Conservation (phyloP, 2,329 filamentous ascomycete genomes). For the Aspergillus neoniger region DNA sequence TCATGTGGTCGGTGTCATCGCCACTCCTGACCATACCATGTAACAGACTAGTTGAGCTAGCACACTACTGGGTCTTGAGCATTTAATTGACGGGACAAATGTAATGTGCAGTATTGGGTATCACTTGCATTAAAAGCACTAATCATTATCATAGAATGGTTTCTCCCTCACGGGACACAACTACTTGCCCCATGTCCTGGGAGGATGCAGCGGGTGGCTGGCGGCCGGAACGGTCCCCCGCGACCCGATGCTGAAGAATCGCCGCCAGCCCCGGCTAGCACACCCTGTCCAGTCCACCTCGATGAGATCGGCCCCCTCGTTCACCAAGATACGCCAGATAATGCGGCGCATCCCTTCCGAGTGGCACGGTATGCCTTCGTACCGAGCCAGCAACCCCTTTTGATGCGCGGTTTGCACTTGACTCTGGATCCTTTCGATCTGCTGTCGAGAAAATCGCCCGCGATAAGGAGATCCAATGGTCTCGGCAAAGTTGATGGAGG, state of each 20-base stretch:
- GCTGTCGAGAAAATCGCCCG: constrained; percentile 20
- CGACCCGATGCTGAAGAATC: constrained; percentile 2
- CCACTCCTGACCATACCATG: neutral
- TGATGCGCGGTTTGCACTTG: constrained; percentile 22
- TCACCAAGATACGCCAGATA: constrained; percentile 19
- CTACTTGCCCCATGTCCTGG: neutral
- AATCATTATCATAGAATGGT: neutral
- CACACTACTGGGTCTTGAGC: too few relatives aligned
- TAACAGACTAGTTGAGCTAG: neutral
- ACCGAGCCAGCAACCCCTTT: constrained; percentile 18
- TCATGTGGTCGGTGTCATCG: neutral
- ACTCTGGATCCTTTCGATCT: constrained; percentile 20
- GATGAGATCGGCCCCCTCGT: constrained; percentile 24
- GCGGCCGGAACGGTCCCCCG: neutral
- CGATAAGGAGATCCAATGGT: constrained; percentile 20
- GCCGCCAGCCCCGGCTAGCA: constrained; percentile 11
- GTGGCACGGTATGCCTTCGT: constrained; percentile 16
- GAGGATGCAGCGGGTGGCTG: neutral
- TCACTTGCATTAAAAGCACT: neutral
- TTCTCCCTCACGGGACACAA: neutral
- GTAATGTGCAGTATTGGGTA: neutral
- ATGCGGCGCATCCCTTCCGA: constrained; percentile 10
- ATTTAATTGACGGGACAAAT: neutral
- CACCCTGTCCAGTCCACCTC: constrained; percentile 19
- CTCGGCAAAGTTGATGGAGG: constrained; percentile 17